A percentile compares a stretch with the other conserved stretches of the same genome.
These are phyloP conservation scores for Oryza nivara DNA, from an alignment of 176 grass and related monocot species.

Conservation along the genomic window DNA sequence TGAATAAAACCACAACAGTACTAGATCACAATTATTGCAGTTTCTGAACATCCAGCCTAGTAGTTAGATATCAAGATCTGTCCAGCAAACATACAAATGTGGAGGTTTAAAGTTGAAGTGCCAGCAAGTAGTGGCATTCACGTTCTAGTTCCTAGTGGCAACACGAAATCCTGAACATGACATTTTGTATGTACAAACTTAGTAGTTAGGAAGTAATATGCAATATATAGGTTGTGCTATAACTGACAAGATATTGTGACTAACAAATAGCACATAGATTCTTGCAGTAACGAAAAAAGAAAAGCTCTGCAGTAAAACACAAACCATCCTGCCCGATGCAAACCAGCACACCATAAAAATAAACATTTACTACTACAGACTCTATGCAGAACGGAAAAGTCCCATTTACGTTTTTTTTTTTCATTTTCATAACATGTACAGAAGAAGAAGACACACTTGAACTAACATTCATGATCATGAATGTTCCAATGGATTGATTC, in stretches of 20 bases:
- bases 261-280: conserved; percentile 6
- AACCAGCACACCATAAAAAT: neutral
- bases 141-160: conserved; percentile 3
- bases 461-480: neutral
- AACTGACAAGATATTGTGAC: neutral
- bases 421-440: neutral
- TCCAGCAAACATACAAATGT: conserved; percentile 1
- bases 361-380: neutral
- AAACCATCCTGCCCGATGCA: neutral
- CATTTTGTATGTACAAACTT: neutral
- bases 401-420: neutral
- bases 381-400: too few species aligned
- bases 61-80: conserved; percentile 33
- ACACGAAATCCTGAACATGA: neutral
- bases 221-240: neutral
- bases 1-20: conserved; percentile 43
- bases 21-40: conserved; percentile 50
- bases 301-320: neutral
- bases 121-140: conserved; percentile 20
- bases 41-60: conserved; percentile 37
- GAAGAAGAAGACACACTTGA: neutral
- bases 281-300: neutral
- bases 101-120: conserved; percentile 25
- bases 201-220: neutral
- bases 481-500: neutral